These are phyloP conservation scores for Ammopiptanthus mongolicus DNA, from an alignment of 306 rosid genomes.

Conservation along the genomic window DNA sequence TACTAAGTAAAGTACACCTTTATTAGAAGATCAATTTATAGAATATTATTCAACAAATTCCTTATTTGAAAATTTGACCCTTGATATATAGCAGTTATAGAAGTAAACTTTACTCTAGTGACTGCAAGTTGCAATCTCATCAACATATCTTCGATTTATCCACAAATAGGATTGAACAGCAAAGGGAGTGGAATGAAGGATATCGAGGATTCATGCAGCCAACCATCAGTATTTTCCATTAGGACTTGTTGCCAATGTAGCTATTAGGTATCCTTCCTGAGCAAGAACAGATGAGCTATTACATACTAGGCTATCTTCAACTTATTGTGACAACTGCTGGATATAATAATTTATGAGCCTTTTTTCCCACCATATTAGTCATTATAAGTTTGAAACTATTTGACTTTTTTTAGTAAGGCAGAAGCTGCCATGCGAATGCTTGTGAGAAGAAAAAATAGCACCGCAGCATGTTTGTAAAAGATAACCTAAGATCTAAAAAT, in stretches of 20 bases:
- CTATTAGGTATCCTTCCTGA: not conserved
- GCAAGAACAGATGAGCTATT: not conserved
- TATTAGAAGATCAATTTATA: not conserved
- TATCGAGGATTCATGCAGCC: not conserved
- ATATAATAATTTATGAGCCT: not conserved
- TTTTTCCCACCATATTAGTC: not conserved
- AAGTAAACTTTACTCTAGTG: not conserved
- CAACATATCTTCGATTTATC: slow-evolving; percentile 5
- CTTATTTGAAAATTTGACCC: not conserved
- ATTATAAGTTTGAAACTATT: not conserved
- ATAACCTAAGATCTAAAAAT: not conserved
- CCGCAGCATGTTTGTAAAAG: not conserved
- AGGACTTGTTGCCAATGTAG: not conserved
- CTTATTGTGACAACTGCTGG: not conserved
- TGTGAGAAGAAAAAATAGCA: not conserved
- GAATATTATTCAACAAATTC: not conserved
- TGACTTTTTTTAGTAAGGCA: not conserved
- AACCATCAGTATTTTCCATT: not conserved
- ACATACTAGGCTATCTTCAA: not conserved
- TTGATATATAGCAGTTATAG: not conserved
- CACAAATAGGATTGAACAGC: not conserved
- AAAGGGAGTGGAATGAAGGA: not conserved
- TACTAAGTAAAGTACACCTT: not conserved
- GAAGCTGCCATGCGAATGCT: not conserved
- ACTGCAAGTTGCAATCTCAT: not conserved